Evolutionary conservation across 768 basidiomycete genomes (phyloP).

Genomic region (Suillus paluster): DNA sequence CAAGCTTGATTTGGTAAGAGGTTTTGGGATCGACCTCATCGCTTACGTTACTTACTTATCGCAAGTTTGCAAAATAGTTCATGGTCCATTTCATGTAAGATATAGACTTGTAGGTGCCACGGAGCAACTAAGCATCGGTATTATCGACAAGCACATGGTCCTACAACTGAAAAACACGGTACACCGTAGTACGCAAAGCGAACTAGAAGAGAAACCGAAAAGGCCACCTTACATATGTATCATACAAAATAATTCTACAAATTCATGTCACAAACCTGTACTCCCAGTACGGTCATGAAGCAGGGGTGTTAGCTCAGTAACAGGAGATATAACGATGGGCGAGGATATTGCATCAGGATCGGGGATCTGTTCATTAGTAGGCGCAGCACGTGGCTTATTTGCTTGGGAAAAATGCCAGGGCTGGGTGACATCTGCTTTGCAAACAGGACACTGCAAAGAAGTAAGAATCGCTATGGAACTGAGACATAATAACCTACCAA

Average conservation of each 20-base stretch:
- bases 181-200: not conserved
- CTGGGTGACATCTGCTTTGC: slow-evolving; percentile 90
- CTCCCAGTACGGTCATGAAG: slow-evolving; percentile 25
- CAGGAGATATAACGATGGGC: slow-evolving; percentile 18
- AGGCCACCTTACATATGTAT: slow-evolving; percentile 19
- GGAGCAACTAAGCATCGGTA: not conserved
- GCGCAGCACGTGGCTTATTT: slow-evolving; percentile 15
- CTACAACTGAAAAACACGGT: not conserved
- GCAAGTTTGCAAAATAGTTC: not conserved
- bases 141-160: not conserved
- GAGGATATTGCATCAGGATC: slow-evolving; percentile 14
- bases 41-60: not conserved
- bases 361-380: slow-evolving; percentile 5
- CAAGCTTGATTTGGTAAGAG: slow-evolving; percentile 15
- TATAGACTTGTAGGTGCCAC: not conserved
- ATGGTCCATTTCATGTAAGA: too few species aligned
- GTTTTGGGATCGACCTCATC: not conserved
- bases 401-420: slow-evolving; percentile 40
- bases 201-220: slow-evolving; percentile 4
- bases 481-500: slow-evolving; percentile 57
- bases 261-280: slow-evolving; percentile 17
- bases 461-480: slow-evolving; percentile 10
- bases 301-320: slow-evolving; percentile 39
- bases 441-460: slow-evolving; percentile 77
- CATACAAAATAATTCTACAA: slow-evolving; percentile 30